Conservation (phyloP, 2,329 filamentous ascomycete species). For the Arthroderma sp. region DNA sequence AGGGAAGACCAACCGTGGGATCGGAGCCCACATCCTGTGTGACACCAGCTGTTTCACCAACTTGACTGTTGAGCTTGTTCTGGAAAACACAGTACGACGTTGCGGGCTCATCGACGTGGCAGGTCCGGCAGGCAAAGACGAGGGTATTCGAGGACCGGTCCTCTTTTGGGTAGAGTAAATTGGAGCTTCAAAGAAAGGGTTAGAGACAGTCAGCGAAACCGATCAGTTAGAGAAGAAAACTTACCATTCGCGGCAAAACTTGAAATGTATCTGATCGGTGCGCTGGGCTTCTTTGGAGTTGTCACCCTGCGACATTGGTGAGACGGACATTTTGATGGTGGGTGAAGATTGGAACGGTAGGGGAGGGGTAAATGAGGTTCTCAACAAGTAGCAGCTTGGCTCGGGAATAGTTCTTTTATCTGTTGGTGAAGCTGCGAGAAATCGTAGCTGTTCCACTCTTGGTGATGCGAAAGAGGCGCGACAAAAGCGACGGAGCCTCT, state of each 20-base stretch:
- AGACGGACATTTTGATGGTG: conserved; percentile 25
- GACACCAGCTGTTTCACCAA: conserved; percentile 90
- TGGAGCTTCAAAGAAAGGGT: conserved; percentile 47
- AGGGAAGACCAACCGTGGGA: conserved; percentile 78
- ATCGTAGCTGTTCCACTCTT: too few species aligned
- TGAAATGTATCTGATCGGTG: conserved; percentile 76
- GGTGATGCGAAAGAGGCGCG: too few species aligned
- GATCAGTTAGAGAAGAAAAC: conserved; percentile 10
- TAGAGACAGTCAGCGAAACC: not conserved
- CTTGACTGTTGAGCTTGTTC: conserved; percentile 80
- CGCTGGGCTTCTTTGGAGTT: conserved; percentile 20
- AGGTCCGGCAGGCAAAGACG: conserved; percentile 92
- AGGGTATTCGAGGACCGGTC: conserved; percentile 71
- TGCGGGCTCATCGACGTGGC: conserved; percentile 78
- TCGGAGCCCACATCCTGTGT: conserved; percentile 95
- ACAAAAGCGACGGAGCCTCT: too few species aligned
- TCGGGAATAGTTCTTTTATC: too few species aligned
- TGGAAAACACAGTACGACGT: conserved; percentile 87
- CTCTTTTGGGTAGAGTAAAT: conserved; percentile 96
- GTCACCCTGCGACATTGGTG: conserved; percentile 28
- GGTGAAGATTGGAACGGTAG: too few species aligned
- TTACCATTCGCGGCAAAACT: conserved; percentile 94
- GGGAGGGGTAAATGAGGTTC: too few species aligned
- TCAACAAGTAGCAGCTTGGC: too few species aligned
- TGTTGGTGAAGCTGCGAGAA: too few species aligned